Base-by-base conservation (phyloP, 208 protist genomes). In the Tritrichomonas foetus region DNA sequence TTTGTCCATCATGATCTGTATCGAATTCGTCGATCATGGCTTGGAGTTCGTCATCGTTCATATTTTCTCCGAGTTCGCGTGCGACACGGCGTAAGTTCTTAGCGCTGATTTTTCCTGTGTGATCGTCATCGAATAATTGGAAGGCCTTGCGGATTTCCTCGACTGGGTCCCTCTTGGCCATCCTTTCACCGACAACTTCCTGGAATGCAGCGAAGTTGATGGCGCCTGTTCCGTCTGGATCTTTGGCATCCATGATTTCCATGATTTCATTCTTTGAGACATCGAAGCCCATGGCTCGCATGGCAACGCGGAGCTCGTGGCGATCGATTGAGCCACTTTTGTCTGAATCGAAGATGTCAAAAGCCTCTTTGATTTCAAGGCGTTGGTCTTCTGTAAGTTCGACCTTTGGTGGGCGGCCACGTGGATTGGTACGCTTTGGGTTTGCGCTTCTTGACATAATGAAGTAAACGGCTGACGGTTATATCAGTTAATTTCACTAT, bases 21-120 rank as follows among this genome's bases (percentile, higher is more conserved):
- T 99, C 98, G 93, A 98, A 98, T 95, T 99, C 98, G 92, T 98
- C 98, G 94, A 99, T 98, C 98, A 99, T 99, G 20, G 97, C 98
- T 95, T 98, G 97, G 49, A 99, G 96, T 95, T 99, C 98, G 64
- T 99, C 98, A 82, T 99, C 98, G 25, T 16, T 93, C 89, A 93
- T 93, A 47, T 16, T 36, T 75, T 96, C 95, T 13, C 94, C 94
- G 20, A 97, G 93, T 93, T 97, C 96, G 27, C 95, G 94, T 61
- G 95, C 95, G 25, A 97, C 95, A 39, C 95, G 64, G 16, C 95
- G 82, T 33, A 97, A 64, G 89, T 97, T 97, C 13, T 95, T 95
- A 5, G 96, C 39, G 25, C 94, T 95, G 30, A 97, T 97, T 36
- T 94, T 89, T 30, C 96, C 96, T 39, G 95, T 97, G 39, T 94